These are phyloP conservation scores for Nigrograna mackinnonii DNA, from an alignment of 2,329 filamentous ascomycete genomes.

Conservation along the genomic window DNA sequence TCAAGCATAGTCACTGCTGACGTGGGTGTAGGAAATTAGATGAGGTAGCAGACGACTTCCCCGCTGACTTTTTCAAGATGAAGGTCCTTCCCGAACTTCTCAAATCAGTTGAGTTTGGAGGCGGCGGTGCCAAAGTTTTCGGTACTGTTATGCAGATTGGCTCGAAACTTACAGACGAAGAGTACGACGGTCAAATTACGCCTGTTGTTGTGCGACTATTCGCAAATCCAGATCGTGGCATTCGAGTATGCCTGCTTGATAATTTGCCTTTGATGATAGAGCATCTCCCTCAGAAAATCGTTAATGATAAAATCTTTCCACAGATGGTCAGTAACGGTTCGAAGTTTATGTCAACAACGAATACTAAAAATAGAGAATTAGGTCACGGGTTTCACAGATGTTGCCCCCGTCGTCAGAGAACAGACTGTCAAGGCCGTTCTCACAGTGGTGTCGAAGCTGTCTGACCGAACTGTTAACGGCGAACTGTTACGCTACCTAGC, in stretches of 20 bases:
- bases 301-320: conserved; percentile 97
- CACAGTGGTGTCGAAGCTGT: conserved; percentile 83
- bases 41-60: conserved; percentile 87
- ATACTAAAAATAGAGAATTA: conserved; percentile 33
- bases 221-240: conserved; percentile 85
- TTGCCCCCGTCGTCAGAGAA: conserved; percentile 88
- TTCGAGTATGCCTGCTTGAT: conserved; percentile 88
- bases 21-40: conserved; percentile 68
- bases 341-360: neutral
- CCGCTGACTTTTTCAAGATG: conserved; percentile 97
- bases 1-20: neutral
- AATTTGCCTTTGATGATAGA: conserved; percentile 91
- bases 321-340: conserved; percentile 67
- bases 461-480: conserved; percentile 90
- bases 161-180: conserved; percentile 82
- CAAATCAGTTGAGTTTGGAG: conserved; percentile 99
- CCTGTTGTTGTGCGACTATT: conserved; percentile 89
- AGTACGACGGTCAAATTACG: conserved; percentile 82
- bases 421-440: conserved; percentile 95
- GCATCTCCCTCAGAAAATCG: conserved; percentile 80
- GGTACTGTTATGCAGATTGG: conserved; percentile 88
- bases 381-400: conserved; percentile 93
- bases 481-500: conserved; percentile 89
- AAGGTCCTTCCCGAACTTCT: conserved; percentile 93
- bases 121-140: conserved; percentile 90